Evolutionary conservation across 1,139 yeast genomes (phyloP), one percentile per base, ranked within the genome.

Genomic region (Spencermartinsiella ligniputridi): DNA sequence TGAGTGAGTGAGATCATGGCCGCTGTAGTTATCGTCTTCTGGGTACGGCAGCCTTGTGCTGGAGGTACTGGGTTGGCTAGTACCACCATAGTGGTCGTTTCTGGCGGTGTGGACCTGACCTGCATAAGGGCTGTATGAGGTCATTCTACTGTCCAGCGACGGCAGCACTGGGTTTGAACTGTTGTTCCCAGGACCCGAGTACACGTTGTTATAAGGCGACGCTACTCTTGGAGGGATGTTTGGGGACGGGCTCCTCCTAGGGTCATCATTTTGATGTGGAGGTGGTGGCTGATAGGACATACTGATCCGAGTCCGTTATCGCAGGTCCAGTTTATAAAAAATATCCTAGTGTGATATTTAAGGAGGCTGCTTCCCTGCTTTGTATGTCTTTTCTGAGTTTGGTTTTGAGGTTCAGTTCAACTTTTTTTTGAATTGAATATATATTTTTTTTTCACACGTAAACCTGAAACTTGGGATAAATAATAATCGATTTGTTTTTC

Each of bases 121-220:
- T 11, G 41, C 35, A 41, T 48, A 47, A 3, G 50, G 49, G 24
- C 44, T 45, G 33, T 47, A 47, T 9, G 39, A 30, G n/a, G 51
- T 40, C 40, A 49, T 41, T 29, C 51, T 40, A 11, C 46, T 34
- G 41, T 50, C 53, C 19, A 50, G 34, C 8, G 49, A 36, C 11
- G 49, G 32, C 8, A 27, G 32, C 32, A 27, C 15, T 11, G 46
- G 29, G 40, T 38, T n/a, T 45, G 20, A 11, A 47, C 48, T 11
- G 24, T 43, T 16, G 46, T 42, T 11, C 42, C 37, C 2, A 44
- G 42, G n/a, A 41, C 40, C 32, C 39, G 46, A 34, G 30, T 21
- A 39, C 15, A 9, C 32, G 15, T 27, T 27, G 32, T 27, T 27
- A 25, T 44, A 43, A 5, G 46, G 39, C 11, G 46, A 39, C 6